Evolutionary conservation across 2,329 filamentous ascomycete genomes (phyloP), one percentile per base, ranked within the genome.

Genomic region (Ophiostoma himal-ulmi): DNA sequence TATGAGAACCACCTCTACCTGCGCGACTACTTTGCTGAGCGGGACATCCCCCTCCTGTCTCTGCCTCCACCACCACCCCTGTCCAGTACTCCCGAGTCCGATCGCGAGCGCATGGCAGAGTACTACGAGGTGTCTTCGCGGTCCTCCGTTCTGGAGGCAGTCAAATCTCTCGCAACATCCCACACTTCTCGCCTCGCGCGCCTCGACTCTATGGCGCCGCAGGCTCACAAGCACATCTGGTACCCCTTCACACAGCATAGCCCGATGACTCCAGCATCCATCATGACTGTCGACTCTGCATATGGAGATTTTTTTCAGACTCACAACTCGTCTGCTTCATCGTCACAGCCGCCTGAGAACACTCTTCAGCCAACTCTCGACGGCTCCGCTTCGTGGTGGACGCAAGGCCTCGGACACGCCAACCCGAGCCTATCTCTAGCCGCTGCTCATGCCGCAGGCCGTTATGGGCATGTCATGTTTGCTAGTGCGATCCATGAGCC

Each of bases 381-480:
- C 75, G 92, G 90, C 2, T 95, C 92, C 0, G 92, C 92, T 0
- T 94, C 91, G 0, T 96, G 93, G 92, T 96, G 93, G 92, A 96
- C 92, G 0, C 93, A 96, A 78, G 92, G 92, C 1, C 84, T 96
- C 0, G 92, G 93, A 0, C 93, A 96, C 74, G 90, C 89, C 6
- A 93, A 92, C 74, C 86, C 91, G 0, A 80, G 83, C 0, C 82
- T 96, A 0, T 86, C 91, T 0, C 84, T 95, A 1, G 88, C 91
- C 0, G 91, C 92, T 1, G 91, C 92, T 0, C 89, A 95, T 76
- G 92, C 93, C 0, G 91, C 92, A 1, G 92, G 92, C 8, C 85
- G 92, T 37, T 96, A 95, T 76, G 92, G 92, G 0, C 92, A 96
- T 78, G 91, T 95, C 74, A 95, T 96, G 90, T 95, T 96, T 76